Base-by-base conservation (phyloP, 1,284 basidiomycete genomes). In the Sanghuangporus baumii region DNA sequence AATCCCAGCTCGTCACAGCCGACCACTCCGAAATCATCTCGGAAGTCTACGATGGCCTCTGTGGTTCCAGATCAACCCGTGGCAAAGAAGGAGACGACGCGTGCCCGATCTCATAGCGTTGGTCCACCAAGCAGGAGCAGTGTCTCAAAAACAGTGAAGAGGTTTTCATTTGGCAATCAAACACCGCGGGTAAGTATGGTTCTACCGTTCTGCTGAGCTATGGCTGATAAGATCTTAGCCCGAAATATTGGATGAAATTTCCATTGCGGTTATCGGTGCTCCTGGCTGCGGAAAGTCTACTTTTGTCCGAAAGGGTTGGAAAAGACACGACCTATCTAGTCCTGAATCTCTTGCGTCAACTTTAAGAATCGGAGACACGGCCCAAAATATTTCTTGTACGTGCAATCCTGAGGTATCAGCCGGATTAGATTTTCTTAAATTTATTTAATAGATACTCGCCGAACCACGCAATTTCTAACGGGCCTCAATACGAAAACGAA, bases 201-300 rank as follows among this genome's bases (percentile, higher is more conserved):
- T 55, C 64, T 54, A 64, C 64, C 23, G 72, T 72, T 56, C 72
- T 57, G 43, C 61, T 70, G 51, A 65, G 57, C 14, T 58, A 1
- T 31, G 54, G 5, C 11, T 48, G n/a, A 62, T 56, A 14, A 37
- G 37, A 74, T 68, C 58, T 61, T 12, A 69, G 74, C 36, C 66
- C 66, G 14, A 51, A 38, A 52, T 74, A 72, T 43, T 41, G 9
- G 47, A 55, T 12, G 75, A 78, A 57, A 69, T 89, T 52, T 82
- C 83, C 3, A 73, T 92, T 20, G 82, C 83, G 43, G 83, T 92
- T 36, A 78, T 90, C 38, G 89, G 89, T n/a, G 78, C 81, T 7
- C 72, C 79, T 59, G 82, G 84, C 34, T 89, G 87, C 68, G 90
- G 89, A 62, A 92, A 91, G 73, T 86, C 87, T 1, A 79, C 81